These are phyloP conservation scores for Globisporangium carolinianum DNA, from an alignment of 352 stramenopile species.

Conservation along the genomic window DNA sequence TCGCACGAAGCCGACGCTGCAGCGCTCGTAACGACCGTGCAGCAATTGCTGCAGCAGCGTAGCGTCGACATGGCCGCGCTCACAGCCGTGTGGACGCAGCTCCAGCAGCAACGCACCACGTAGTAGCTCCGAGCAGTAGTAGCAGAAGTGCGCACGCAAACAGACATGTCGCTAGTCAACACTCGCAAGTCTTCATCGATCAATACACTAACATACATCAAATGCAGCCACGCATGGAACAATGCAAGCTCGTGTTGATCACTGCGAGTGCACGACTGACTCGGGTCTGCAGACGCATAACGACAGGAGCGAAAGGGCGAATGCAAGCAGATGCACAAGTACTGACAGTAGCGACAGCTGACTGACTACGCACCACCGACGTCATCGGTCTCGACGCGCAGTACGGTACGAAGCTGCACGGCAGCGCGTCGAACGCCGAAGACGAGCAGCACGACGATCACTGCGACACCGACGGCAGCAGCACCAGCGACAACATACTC, in stretches of 20 bases:
- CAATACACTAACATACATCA: background rate
- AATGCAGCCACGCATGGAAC: background rate
- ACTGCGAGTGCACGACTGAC: background rate
- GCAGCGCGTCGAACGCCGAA: background rate
- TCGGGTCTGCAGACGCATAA: background rate
- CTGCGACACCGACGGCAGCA: constrained; percentile 12
- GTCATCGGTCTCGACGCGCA: background rate
- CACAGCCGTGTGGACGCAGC: constrained; percentile 16
- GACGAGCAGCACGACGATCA: constrained; percentile 7
- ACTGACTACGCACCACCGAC: background rate
- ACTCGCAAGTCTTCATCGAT: background rate
- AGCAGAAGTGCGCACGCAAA: background rate
- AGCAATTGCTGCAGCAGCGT: constrained; percentile 11
- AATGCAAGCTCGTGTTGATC: constrained; percentile 1
- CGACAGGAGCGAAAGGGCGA: background rate
- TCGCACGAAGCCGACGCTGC: constrained; percentile 25
- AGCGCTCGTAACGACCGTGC: constrained; percentile 16
- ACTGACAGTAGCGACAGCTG: background rate
- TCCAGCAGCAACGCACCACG: background rate
- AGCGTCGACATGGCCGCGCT: constrained; percentile 13
- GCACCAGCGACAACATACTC: background rate
- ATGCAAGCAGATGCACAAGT: background rate
- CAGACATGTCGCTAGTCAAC: background rate
- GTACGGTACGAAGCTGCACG: background rate
- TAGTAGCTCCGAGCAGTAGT: background rate